Evolutionary conservation across 225 moss, liverwort and hornwort species (phyloP).

Genomic region (Ulota crispa): DNA sequence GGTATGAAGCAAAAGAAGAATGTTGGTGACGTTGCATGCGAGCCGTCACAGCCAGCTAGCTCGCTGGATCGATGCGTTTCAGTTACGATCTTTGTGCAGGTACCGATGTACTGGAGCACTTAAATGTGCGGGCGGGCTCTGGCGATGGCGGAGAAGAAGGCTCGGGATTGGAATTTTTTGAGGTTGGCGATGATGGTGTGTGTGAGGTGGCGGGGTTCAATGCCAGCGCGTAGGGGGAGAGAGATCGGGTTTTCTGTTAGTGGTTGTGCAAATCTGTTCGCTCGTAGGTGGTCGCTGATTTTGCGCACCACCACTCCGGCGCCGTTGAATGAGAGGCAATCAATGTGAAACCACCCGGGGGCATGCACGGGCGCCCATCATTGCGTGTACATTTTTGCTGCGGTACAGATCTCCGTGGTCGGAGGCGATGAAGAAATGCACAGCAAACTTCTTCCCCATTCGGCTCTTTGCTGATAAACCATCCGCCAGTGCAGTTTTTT

Average conservation of each 20-base stretch:
- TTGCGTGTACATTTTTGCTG: conserved; percentile 3
- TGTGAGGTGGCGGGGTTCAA: background rate
- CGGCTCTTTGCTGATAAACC: background rate
- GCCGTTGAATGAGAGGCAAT: conserved; percentile 32
- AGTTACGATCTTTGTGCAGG: background rate
- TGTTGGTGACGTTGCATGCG: background rate
- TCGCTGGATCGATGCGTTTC: background rate
- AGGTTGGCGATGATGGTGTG: background rate
- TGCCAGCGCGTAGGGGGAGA: background rate
- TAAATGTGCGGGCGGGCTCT: background rate
- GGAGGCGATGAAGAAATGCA: background rate
- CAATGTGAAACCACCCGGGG: conserved; percentile 33
- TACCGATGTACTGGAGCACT: background rate
- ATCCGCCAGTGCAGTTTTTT: background rate
- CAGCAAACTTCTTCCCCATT: background rate
- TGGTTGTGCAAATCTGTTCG: conserved; percentile 12
- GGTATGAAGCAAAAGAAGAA: background rate
- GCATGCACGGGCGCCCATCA: conserved; percentile 27
- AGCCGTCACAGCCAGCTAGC: background rate
- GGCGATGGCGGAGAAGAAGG: background rate
- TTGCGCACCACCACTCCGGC: conserved; percentile 31
- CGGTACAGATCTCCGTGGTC: background rate
- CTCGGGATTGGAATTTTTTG: background rate
- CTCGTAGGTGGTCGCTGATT: conserved; percentile 12
- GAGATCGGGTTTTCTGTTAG: conserved; percentile 9